phyloP scores from a whole-genome alignment of 331 rosid genomes.

The Rhamnella rubrinervis region DNA sequence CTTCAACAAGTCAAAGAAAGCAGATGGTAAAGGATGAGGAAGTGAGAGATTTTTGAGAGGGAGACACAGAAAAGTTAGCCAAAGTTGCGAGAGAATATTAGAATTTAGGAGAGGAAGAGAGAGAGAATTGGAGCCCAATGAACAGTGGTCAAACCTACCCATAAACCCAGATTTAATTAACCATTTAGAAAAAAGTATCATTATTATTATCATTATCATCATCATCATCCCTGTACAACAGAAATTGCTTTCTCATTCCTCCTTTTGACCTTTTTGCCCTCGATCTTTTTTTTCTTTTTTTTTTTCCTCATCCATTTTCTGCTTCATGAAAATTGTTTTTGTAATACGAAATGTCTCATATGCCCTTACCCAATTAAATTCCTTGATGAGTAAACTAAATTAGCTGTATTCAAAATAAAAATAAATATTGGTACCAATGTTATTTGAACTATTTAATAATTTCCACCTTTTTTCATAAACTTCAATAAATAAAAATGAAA shows the following conservation, averaged over 20 bases:
- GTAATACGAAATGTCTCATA: constrained; percentile 4
- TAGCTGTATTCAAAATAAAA: too few relatives aligned
- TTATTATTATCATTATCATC: constrained; percentile 4
- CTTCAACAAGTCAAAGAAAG: constrained; percentile 67
- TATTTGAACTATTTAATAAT: too few relatives aligned
- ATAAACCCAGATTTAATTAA: constrained; percentile 43
- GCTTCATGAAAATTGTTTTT: too few relatives aligned
- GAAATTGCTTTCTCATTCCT: background rate
- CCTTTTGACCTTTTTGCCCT: constrained; percentile 35
- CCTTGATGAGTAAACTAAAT: too few relatives aligned
- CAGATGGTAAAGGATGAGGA: constrained; percentile 48
- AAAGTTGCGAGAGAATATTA: constrained; percentile 13
- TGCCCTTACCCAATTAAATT: constrained; percentile 7
- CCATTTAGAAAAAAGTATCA: constrained; percentile 11
- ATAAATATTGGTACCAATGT: too few relatives aligned
- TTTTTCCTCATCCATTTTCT: too few relatives aligned
- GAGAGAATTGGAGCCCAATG: constrained; percentile 48
- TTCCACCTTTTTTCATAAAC: too few relatives aligned
- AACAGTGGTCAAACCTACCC: constrained; percentile 84
- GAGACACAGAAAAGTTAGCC: background rate
- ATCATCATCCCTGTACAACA: constrained; percentile 19
- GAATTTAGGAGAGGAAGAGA: background rate
- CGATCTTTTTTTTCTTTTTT: too few relatives aligned
- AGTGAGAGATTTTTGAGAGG: constrained; percentile 36
- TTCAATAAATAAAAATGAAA: too few relatives aligned